Conservation (phyloP, 768 basidiomycete species). For the Suillus variegatus region DNA sequence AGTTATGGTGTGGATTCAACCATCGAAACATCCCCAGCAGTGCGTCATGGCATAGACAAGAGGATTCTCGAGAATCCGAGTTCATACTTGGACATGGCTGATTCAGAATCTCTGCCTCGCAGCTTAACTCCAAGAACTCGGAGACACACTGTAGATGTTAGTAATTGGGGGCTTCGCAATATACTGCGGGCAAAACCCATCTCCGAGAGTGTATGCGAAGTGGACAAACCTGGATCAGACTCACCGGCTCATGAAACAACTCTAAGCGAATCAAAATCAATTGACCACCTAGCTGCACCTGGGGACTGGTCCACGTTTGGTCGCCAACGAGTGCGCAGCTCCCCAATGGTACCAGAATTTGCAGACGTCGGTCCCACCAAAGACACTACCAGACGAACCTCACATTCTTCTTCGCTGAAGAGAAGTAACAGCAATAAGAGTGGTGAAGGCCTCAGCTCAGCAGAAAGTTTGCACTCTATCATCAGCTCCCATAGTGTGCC, state of each 20-base stretch:
- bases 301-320: constrained; percentile 41
- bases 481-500: constrained; percentile 23
- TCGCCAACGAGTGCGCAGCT: constrained; percentile 21
- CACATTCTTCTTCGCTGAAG: constrained; percentile 23
- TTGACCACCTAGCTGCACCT: constrained; percentile 16
- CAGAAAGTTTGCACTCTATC: constrained; percentile 19
- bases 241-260: constrained; percentile 8
- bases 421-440: constrained; percentile 10
- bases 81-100: constrained; percentile 24
- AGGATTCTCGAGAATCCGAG: constrained; percentile 34
- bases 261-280: constrained; percentile 13
- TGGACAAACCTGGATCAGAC: not conserved
- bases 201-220: constrained; percentile 1
- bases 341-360: constrained; percentile 16
- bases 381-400: constrained; percentile 14
- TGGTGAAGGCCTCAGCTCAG: constrained; percentile 14
- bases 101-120: constrained; percentile 14
- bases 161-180: constrained; percentile 8
- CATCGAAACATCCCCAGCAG: not conserved
- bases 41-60: constrained; percentile 19
- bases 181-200: constrained; percentile 9
- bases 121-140: constrained; percentile 32
- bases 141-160: constrained; percentile 15
- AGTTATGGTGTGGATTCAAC: not conserved
- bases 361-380: constrained; percentile 15